Conservation (phyloP, 1,139 yeast genomes). For the Eremothecium sinecaudum region DNA sequence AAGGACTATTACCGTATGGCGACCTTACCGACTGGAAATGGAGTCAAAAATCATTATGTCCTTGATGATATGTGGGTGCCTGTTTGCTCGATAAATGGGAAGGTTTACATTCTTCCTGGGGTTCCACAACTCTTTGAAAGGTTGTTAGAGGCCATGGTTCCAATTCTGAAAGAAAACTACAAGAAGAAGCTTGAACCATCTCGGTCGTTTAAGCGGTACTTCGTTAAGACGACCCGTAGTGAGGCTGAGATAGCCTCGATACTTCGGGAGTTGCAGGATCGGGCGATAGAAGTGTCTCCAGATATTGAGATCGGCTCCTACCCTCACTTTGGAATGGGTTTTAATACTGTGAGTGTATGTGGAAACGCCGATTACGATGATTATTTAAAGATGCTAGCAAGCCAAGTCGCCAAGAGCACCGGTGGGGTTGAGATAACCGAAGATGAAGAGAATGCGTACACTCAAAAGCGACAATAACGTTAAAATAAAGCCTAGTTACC, state of each 20-base stretch:
- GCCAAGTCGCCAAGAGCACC: slow-evolving; percentile 38
- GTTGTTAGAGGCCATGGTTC: slow-evolving; percentile 38
- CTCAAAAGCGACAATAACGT: slow-evolving; percentile 22
- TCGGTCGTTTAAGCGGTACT: slow-evolving; percentile 39
- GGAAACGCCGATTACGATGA: slow-evolving; percentile 40
- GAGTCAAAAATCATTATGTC: slow-evolving; percentile 45
- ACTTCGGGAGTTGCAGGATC: slow-evolving; percentile 43
- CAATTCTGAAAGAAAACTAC: slow-evolving; percentile 23
- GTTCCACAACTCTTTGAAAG: slow-evolving; percentile 62
- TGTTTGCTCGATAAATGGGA: slow-evolving; percentile 51
- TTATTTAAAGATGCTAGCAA: slow-evolving; percentile 39
- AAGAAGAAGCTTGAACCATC: slow-evolving; percentile 16
- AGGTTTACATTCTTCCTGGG: slow-evolving; percentile 70
- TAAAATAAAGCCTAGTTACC: background rate
- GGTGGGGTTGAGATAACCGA: slow-evolving; percentile 47
- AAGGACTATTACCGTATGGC: slow-evolving; percentile 72
- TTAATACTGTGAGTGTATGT: slow-evolving; percentile 63
- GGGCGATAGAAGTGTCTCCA: slow-evolving; percentile 33
- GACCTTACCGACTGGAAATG: slow-evolving; percentile 47
- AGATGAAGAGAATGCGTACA: slow-evolving; percentile 42
- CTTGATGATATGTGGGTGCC: slow-evolving; percentile 73
- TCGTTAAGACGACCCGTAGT: slow-evolving; percentile 48
- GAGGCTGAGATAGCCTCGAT: slow-evolving; percentile 67
- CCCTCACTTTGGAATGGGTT: slow-evolving; percentile 59
- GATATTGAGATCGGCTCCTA: slow-evolving; percentile 69